Percentiles rank a stretch among this genome's conserved stretches.
phyloP scores from a whole-genome alignment of 1,284 basidiomycete species.

The Anthracocystis panici-leucophaei region DNA sequence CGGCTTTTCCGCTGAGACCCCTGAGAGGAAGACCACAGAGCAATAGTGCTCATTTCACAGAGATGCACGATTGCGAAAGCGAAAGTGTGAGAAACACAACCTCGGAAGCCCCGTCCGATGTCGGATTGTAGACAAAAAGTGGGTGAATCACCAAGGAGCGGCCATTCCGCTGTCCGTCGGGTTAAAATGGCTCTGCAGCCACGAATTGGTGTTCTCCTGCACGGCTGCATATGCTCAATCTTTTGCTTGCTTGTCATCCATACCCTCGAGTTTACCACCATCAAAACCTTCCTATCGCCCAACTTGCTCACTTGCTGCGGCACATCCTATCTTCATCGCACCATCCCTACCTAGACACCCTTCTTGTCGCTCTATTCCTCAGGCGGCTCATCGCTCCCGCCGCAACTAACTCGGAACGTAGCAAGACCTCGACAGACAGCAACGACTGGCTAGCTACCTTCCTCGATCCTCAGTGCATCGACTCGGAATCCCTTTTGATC shows the following conservation, averaged over 20 bases:
- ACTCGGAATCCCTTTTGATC: neutral
- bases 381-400: no score
- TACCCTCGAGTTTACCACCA: neutral
- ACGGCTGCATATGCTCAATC: neutral
- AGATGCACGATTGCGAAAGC: no score
- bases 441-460: neutral
- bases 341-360: no score
- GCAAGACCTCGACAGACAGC: no score
- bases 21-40: neutral
- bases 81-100: neutral
- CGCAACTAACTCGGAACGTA: no score
- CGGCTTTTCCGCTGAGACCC: neutral
- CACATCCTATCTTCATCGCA: no score
- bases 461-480: neutral
- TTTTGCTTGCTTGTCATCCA: neutral
- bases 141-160: slow-evolving; percentile 4
- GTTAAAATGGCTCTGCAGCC: neutral
- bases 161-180: slow-evolving; percentile 3
- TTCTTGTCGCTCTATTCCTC: no score
- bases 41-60: no score
- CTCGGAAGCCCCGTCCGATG: slow-evolving; percentile 1
- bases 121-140: neutral
- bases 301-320: neutral
- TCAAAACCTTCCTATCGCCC: neutral
- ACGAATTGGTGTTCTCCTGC: slow-evolving; percentile 1